Evolutionary conservation across 495 filamentous ascomycete genomes (phyloP), one percentile per base, ranked within the genome.

Genomic region (Penicillium tannophilum): DNA sequence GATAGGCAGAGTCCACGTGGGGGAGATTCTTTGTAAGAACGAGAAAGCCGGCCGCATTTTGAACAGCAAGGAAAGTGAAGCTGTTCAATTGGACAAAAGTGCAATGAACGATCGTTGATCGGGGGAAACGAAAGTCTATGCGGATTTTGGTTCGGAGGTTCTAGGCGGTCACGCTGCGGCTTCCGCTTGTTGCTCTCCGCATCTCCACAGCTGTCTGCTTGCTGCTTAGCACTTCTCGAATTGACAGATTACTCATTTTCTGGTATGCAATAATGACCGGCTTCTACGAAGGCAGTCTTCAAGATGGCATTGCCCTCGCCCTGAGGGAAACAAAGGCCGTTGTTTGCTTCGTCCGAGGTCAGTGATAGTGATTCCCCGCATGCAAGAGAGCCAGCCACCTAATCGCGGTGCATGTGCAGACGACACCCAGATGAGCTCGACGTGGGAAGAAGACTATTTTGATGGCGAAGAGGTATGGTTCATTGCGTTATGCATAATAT

Each of bases 381-480:
- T 82, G 42, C 17, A 55, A 43, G 26, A 62, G 44, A 63, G 49
- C 54, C 56, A 35, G 52, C 42, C 68, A 48, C 46, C 63, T 68
- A 57, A 65, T 47, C 50, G 43, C 8, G 28, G 50, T 50, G 31
- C 17, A 52, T 35, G 26, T 61, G 17, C 63, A 89, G 91, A 96
- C 69, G 82, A 83, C 44, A 75, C 76, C 17, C 69, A 83, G 45
- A 84, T 88, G 64, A 91, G 89, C 70, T 64, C 71, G 46, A 69
- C 68, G 58, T 98, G 93, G 93, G 90, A 97, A 69, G 66, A 86
- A 41, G 85, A 89, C 17, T 91, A 87, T 65, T 82, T 95, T 17
- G 66, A 71, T 14, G 84, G 87, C 60, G 73, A 82, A 12, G 77
- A 83, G 54, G 88, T 90, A 71, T 59, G 62, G 23, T 16, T 9